These are phyloP conservation scores for Talaromyces stipitatus DNA, from an alignment of 495 filamentous ascomycete species.

Conservation along the genomic window DNA sequence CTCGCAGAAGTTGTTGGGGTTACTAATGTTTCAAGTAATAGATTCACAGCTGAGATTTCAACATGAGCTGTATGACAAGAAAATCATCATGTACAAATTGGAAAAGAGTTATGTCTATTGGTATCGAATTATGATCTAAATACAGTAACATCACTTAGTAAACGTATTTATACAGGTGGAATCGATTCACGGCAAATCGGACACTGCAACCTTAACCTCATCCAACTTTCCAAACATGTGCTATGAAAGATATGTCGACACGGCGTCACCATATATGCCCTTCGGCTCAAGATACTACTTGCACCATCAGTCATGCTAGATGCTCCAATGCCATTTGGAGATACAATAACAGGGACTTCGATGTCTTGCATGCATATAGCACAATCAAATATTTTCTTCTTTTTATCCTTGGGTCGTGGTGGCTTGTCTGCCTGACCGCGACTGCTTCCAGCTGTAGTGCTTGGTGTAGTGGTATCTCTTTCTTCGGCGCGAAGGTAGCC, in stretches of 20 bases:
- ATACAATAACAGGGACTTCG: conserved; percentile 72
- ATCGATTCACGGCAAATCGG: conserved; percentile 90
- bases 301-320: conserved; percentile 51
- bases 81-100: too few relatives aligned
- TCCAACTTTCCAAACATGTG: conserved; percentile 90
- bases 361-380: conserved; percentile 90
- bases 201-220: conserved; percentile 85
- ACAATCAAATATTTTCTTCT: conserved; percentile 71
- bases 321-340: conserved; percentile 37
- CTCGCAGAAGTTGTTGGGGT: too few relatives aligned
- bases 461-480: conserved; percentile 21
- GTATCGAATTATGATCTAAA: too few relatives aligned
- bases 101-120: too few relatives aligned
- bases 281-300: conserved; percentile 63
- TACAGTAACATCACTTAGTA: too few relatives aligned
- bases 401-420: conserved; percentile 32
- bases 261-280: conserved; percentile 93
- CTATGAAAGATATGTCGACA: conserved; percentile 96
- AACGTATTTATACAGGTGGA: conserved; percentile 65
- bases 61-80: background rate
- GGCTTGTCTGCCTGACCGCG: conserved; percentile 28
- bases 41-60: background rate
- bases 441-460: background rate
- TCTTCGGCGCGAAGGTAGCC: conserved; percentile 46
- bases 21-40: background rate